Evolutionary conservation across 257 asterid genomes (phyloP).

Genomic region (Marsdenia floribunda): DNA sequence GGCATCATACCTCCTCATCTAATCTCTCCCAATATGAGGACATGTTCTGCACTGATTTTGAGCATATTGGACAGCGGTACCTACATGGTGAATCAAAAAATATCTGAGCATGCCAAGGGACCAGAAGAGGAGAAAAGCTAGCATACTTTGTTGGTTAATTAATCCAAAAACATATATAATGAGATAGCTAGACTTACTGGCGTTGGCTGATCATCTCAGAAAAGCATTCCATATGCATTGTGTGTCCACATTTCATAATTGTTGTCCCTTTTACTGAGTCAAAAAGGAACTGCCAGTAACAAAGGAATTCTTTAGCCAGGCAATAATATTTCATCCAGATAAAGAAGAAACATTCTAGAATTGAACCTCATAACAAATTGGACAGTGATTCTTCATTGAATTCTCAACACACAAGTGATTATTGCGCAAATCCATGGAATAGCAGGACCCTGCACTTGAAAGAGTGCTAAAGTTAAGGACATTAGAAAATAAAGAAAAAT

Average conservation of each 20-base stretch:
- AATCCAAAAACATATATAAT: conserved; percentile 1
- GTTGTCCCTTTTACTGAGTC: conserved; percentile 71
- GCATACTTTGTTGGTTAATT: not conserved
- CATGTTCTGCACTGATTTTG: conserved; percentile 67
- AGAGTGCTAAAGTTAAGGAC: not conserved
- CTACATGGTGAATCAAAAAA: conserved; percentile 32
- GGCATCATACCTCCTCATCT: conserved; percentile 62
- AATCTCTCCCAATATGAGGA: conserved; percentile 56
- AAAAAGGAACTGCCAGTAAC: conserved; percentile 67
- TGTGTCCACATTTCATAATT: conserved; percentile 84
- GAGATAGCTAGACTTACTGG: conserved; percentile 49
- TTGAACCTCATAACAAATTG: conserved; percentile 87
- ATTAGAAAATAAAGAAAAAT: not conserved
- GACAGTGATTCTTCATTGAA: conserved; percentile 91
- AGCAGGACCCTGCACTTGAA: conserved; percentile 69
- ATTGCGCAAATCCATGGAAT: conserved; percentile 49
- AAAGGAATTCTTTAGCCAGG: conserved; percentile 10
- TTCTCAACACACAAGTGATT: conserved; percentile 80
- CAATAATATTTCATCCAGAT: conserved; percentile 7
- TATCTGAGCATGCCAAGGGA: not conserved
- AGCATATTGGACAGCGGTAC: conserved; percentile 92
- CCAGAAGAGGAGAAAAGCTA: not conserved
- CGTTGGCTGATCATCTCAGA: conserved; percentile 51
- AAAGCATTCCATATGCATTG: conserved; percentile 72
- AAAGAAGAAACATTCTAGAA: conserved; percentile 10